phyloP scores from a whole-genome alignment of 2,329 filamentous ascomycete species.

The Pestalotiopsis sp. region DNA sequence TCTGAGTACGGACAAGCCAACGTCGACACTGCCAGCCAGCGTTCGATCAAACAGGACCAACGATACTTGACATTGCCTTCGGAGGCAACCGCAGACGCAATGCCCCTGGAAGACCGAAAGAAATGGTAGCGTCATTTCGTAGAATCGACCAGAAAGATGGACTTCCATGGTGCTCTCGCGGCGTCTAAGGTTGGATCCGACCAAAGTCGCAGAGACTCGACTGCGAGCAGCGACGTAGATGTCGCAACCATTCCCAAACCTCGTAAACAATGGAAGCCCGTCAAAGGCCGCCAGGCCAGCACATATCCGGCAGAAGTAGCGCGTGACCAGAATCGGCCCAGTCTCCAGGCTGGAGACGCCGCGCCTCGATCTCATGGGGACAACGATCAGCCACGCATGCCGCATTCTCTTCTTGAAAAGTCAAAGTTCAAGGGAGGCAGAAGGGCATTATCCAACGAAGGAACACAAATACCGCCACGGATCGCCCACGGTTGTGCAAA shows the following conservation, averaged over 20 bases:
- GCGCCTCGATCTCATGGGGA: neutral
- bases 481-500: neutral
- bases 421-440: neutral
- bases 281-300: slow-evolving; percentile 8
- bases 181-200: neutral
- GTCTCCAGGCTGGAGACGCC: slow-evolving; percentile 52
- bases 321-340: slow-evolving; percentile 23
- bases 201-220: neutral
- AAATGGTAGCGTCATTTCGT: slow-evolving; percentile 17
- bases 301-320: neutral
- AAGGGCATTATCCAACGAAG: neutral
- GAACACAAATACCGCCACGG: neutral
- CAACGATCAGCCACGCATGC: neutral
- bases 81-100: neutral
- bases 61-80: neutral
- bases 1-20: neutral
- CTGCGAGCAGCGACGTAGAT: neutral
- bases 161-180: neutral
- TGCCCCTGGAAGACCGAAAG: neutral
- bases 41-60: neutral
- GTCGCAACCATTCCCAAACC: neutral
- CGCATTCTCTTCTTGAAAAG: neutral
- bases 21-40: neutral
- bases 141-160: slow-evolving; percentile 8
- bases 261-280: slow-evolving; percentile 13